phyloP scores from a whole-genome alignment of 805 yeast genomes.

The Vanderwaltozyma tropicalis region DNA sequence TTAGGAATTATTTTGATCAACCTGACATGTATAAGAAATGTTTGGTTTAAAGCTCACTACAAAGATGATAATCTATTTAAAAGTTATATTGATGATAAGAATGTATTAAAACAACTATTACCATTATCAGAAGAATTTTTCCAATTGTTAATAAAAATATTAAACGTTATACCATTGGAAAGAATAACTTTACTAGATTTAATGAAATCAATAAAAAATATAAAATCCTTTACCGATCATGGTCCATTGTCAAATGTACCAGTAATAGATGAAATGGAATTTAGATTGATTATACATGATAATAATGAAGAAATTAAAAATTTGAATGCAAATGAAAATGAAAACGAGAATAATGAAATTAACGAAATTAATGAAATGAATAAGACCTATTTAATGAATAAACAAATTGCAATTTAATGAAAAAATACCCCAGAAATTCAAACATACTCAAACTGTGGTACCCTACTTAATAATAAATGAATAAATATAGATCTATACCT shows the following conservation, averaged over 20 bases:
- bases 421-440: too few relatives aligned
- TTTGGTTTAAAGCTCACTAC: constrained; percentile 76
- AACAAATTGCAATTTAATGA: not conserved
- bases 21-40: constrained; percentile 73
- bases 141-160: constrained; percentile 33
- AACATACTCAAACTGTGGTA: too few relatives aligned
- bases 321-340: too few relatives aligned
- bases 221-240: constrained; percentile 19
- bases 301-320: too few relatives aligned
- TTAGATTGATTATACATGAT: too few relatives aligned
- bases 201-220: constrained; percentile 15
- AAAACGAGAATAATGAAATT: not conserved
- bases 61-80: constrained; percentile 51
- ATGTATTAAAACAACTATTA: constrained; percentile 51
- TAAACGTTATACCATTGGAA: constrained; percentile 27
- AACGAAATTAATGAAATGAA: too few relatives aligned
- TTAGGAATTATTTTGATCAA: constrained; percentile 73
- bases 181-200: constrained; percentile 21
- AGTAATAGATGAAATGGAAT: constrained; percentile 2
- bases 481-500: too few relatives aligned
- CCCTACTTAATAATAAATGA: too few relatives aligned
- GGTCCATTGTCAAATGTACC: constrained; percentile 21
- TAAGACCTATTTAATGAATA: not conserved
- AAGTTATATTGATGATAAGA: constrained; percentile 47
- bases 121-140: constrained; percentile 63